A percentile compares a stretch with the other conserved stretches of the same genome.
Evolutionary conservation across 2,329 filamentous ascomycete genomes (phyloP).

Genomic region (Nannizzia gypsea): DNA sequence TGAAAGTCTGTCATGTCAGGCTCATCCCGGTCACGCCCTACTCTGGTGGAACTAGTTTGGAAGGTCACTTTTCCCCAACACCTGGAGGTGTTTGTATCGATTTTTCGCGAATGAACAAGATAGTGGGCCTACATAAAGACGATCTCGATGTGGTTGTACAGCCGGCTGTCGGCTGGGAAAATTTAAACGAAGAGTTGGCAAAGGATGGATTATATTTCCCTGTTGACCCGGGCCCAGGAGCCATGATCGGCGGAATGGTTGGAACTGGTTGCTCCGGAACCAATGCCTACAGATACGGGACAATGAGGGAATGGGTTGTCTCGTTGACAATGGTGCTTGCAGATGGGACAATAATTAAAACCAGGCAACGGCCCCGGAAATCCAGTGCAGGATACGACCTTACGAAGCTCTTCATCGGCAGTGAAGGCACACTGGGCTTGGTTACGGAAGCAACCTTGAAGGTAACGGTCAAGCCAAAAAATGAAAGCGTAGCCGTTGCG

Average conservation of each 20-base stretch:
- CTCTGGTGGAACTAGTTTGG: slow-evolving; percentile 76
- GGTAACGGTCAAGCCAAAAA: slow-evolving; percentile 67
- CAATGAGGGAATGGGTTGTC: slow-evolving; percentile 89
- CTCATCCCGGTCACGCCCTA: slow-evolving; percentile 77
- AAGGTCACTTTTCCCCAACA: slow-evolving; percentile 79
- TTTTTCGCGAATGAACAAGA: slow-evolving; percentile 73
- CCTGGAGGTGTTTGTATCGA: slow-evolving; percentile 75
- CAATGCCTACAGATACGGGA: slow-evolving; percentile 85
- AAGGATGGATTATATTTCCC: slow-evolving; percentile 77
- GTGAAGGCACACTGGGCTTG: slow-evolving; percentile 80
- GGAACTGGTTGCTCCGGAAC: slow-evolving; percentile 53
- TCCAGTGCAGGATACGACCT: slow-evolving; percentile 86
- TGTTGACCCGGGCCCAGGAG: slow-evolving; percentile 79
- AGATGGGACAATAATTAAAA: slow-evolving; percentile 83
- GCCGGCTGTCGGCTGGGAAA: slow-evolving; percentile 76
- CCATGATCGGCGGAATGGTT: slow-evolving; percentile 70
- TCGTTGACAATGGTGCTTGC: slow-evolving; percentile 78
- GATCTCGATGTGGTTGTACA: slow-evolving; percentile 68
- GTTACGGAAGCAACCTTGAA: slow-evolving; percentile 87
- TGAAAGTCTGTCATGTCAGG: slow-evolving; percentile 74
- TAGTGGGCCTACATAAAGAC: slow-evolving; percentile 63
- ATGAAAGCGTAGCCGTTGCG: slow-evolving; percentile 67
- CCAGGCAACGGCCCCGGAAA: slow-evolving; percentile 75
- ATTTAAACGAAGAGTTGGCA: slow-evolving; percentile 64
- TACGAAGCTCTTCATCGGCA: slow-evolving; percentile 78